These are phyloP conservation scores for Daldinia vernicosa DNA, from an alignment of 495 filamentous ascomycete genomes.

Conservation along the genomic window DNA sequence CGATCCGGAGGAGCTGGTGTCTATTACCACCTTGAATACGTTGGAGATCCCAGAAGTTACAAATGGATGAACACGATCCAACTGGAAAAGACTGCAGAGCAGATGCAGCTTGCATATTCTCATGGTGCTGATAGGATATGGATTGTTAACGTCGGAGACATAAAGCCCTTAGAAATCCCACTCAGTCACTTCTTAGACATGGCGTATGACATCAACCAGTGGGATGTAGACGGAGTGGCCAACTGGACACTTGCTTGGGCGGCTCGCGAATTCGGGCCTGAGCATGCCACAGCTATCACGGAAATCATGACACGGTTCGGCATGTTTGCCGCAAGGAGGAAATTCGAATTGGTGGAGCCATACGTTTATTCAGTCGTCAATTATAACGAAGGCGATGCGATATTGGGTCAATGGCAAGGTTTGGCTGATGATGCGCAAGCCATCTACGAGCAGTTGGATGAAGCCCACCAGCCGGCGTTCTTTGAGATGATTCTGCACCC, in stretches of 20 bases:
- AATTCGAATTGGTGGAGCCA: slow-evolving; percentile 74
- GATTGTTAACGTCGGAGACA: slow-evolving; percentile 80
- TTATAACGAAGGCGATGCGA: slow-evolving; percentile 74
- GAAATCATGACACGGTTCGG: slow-evolving; percentile 68
- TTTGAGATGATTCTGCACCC: slow-evolving; percentile 78
- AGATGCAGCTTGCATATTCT: slow-evolving; percentile 69
- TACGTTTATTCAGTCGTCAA: slow-evolving; percentile 71
- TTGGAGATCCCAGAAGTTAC: slow-evolving; percentile 69
- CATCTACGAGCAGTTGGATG: slow-evolving; percentile 63
- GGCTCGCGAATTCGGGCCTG: slow-evolving; percentile 65
- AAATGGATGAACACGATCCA: slow-evolving; percentile 80
- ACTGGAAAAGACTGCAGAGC: slow-evolving; percentile 70
- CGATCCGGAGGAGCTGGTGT: slow-evolving; percentile 74
- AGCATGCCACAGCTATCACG: slow-evolving; percentile 59
- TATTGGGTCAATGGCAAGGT: slow-evolving; percentile 70
- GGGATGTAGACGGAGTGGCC: slow-evolving; percentile 62
- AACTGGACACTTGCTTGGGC: slow-evolving; percentile 67
- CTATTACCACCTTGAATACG: slow-evolving; percentile 82
- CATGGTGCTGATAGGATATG: slow-evolving; percentile 73
- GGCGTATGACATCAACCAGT: slow-evolving; percentile 68
- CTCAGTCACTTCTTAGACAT: slow-evolving; percentile 74
- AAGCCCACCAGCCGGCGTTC: slow-evolving; percentile 62
- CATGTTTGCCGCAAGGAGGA: slow-evolving; percentile 69
- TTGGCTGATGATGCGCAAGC: slow-evolving; percentile 62
- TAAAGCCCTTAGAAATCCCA: slow-evolving; percentile 74